Percentiles rank a stretch among this genome's conserved stretches.
Conservation (phyloP, 495 filamentous ascomycete species). For the Neurospora sp. region DNA sequence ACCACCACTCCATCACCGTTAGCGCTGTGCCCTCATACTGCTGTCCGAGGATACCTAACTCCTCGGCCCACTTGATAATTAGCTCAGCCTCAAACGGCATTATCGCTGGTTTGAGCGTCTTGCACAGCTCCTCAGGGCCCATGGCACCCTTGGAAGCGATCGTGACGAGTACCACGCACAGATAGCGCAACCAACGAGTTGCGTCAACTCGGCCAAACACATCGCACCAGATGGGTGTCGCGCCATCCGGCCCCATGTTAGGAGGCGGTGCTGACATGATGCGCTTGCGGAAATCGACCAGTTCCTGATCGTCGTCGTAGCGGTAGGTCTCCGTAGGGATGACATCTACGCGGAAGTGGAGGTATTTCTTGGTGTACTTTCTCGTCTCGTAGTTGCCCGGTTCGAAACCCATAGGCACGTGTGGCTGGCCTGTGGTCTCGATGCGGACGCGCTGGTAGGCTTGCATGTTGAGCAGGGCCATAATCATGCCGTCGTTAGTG, state of each 20-base stretch:
- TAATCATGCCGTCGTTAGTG: conserved; percentile 54
- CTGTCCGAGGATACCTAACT: conserved; percentile 34
- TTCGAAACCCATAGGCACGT: conserved; percentile 64
- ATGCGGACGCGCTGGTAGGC: conserved; percentile 49
- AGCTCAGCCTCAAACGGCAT: conserved; percentile 58
- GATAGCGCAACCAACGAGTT: conserved; percentile 54
- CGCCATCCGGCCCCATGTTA: conserved; percentile 18
- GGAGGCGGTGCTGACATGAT: conserved; percentile 23
- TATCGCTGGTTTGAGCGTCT: conserved; percentile 48
- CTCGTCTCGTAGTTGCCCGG: conserved; percentile 59
- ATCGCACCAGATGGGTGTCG: conserved; percentile 71
- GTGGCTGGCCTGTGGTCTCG: conserved; percentile 45
- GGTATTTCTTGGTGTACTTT: conserved; percentile 53
- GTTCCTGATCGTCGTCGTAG: conserved; percentile 42
- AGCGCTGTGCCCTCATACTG: conserved; percentile 32
- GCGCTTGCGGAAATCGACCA: conserved; percentile 32
- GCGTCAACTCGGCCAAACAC: conserved; percentile 54
- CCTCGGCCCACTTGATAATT: conserved; percentile 54
- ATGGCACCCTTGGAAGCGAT: conserved; percentile 52
- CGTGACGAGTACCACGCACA: conserved; percentile 48
- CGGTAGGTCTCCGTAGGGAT: conserved; percentile 48
- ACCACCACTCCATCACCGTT: conserved; percentile 60
- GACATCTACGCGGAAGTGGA: conserved; percentile 53
- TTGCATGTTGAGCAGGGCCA: conserved; percentile 60
- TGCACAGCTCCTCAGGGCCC: conserved; percentile 38